Evolutionary conservation across 1,284 basidiomycete genomes (phyloP).

Genomic region (Trametes sp.): DNA sequence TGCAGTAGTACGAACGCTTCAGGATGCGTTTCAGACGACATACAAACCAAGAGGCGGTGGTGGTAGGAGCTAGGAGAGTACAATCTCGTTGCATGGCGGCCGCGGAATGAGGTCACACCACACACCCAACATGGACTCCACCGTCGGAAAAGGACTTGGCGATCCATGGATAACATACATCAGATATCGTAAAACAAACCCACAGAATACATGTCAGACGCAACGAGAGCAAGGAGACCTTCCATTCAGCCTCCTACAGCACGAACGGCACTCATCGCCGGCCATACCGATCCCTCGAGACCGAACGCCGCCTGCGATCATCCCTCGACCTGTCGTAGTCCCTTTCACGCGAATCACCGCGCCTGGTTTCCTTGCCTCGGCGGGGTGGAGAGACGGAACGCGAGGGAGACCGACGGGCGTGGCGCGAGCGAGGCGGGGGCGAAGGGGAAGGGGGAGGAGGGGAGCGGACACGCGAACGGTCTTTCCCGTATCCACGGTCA

Average conservation of each 20-base stretch:
- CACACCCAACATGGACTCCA: not conserved
- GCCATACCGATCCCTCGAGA: conserved; percentile 33
- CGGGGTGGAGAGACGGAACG: conserved; percentile 31
- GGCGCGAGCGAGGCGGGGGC: conserved; percentile 39
- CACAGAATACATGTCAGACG: conserved; percentile 19
- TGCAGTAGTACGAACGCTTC: conserved; percentile 64
- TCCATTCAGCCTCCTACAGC: conserved; percentile 26
- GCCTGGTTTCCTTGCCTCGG: conserved; percentile 30
- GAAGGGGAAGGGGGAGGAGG: conserved; percentile 39
- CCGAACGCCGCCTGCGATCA: conserved; percentile 32
- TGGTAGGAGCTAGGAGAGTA: not conserved
- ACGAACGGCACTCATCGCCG: conserved; percentile 17
- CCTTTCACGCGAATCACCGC: conserved; percentile 33
- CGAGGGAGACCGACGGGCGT: conserved; percentile 34
- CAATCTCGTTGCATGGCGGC: too few relatives aligned
- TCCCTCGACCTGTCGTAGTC: conserved; percentile 21
- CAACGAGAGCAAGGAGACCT: conserved; percentile 15
- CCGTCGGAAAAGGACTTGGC: conserved; percentile 8
- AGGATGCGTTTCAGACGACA: conserved; percentile 25
- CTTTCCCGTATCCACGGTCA: conserved; percentile 26
- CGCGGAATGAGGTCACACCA: conserved; percentile 10
- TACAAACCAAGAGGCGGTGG: not conserved
- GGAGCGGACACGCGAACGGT: conserved; percentile 31
- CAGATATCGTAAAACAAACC: conserved; percentile 1
- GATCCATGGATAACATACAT: conserved; percentile 14